Conservation (phyloP, 208 protist species). For the Crithidia expoeki region DNA sequence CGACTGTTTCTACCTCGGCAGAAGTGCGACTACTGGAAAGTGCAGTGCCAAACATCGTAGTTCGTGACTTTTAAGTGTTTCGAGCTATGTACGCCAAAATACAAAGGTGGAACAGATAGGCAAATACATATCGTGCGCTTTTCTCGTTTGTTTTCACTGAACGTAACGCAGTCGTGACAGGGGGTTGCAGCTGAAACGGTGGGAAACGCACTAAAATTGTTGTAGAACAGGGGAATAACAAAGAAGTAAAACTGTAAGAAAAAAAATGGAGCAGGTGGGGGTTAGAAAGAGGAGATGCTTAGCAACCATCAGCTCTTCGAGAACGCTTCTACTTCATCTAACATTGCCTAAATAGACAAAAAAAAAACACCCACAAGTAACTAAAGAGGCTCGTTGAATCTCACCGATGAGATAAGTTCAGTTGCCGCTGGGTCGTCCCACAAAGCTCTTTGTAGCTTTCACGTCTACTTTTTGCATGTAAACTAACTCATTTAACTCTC, state of each 20-base stretch:
- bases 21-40: background rate
- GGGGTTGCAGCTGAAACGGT: no score
- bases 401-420: no score
- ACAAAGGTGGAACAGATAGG: no score
- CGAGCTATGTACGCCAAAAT: background rate
- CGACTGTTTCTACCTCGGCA: background rate
- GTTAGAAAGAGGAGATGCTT: background rate
- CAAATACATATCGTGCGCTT: no score
- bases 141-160: background rate
- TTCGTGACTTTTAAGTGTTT: background rate
- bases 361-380: background rate
- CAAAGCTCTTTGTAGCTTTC: no score
- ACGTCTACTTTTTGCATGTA: no score
- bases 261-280: background rate
- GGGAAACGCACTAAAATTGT: no score
- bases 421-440: no score
- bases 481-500: no score
- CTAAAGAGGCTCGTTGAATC: no score
- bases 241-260: slow-evolving; percentile 22
- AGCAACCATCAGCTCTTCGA: background rate
- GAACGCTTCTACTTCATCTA: background rate
- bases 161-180: no score
- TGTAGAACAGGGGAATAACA: slow-evolving; percentile 12
- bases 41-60: background rate
- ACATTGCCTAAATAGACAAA: background rate